Percentiles rank a stretch among this genome's conserved stretches.
Evolutionary conservation across 106 monocot genomes (phyloP).

Genomic region (Dendrobium officinale): DNA sequence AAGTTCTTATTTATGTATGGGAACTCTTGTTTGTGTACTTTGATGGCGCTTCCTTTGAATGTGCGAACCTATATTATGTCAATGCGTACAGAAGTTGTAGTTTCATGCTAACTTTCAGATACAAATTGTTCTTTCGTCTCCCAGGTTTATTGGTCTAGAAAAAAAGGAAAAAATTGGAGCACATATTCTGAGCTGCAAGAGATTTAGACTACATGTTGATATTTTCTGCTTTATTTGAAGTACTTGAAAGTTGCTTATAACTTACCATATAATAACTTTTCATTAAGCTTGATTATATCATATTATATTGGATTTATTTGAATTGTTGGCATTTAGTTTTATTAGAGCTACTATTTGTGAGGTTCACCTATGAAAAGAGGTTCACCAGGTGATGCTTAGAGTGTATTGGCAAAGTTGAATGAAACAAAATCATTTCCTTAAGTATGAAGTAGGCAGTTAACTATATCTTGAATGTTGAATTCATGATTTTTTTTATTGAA

Average conservation of each 20-base stretch:
- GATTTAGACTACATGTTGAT: not conserved
- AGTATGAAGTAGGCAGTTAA: not conserved
- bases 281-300: not conserved
- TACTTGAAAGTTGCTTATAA: conserved; percentile 1
- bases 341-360: not conserved
- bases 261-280: not conserved
- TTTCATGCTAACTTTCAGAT: not conserved
- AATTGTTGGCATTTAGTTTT: not conserved
- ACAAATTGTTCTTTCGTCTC: not conserved
- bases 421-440: not conserved
- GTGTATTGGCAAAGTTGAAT: not conserved
- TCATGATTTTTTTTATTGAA: not conserved
- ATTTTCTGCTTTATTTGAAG: not conserved
- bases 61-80: not conserved
- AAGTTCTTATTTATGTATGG: not conserved
- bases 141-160: not conserved
- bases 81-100: not conserved
- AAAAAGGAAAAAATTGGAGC: not conserved
- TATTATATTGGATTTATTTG: not conserved
- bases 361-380: not conserved
- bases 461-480: not conserved
- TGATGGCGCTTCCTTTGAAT: not conserved
- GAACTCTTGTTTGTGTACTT: not conserved
- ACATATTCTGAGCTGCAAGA: not conserved
- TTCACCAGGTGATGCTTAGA: not conserved